These are phyloP conservation scores for Delphinella strobiligena DNA, from an alignment of 2,329 filamentous ascomycete genomes.

Conservation along the genomic window DNA sequence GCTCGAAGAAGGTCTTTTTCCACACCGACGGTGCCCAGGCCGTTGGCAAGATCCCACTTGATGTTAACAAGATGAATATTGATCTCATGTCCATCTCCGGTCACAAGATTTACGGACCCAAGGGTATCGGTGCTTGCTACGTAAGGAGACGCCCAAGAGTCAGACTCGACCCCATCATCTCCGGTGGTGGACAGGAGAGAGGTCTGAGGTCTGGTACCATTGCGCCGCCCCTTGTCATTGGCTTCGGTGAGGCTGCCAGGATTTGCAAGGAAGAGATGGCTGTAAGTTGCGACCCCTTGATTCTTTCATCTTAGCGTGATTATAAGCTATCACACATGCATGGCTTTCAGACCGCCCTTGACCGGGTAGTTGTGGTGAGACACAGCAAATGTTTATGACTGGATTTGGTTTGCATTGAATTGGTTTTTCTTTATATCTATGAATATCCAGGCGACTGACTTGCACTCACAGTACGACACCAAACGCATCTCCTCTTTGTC, in stretches of 20 bases:
- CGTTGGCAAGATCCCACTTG: conserved; percentile 93
- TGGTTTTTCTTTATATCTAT: conserved; percentile 15
- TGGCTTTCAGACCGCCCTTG: conserved; percentile 69
- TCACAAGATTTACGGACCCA: conserved; percentile 97
- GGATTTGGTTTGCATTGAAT: conserved; percentile 1
- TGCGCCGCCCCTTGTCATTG: conserved; percentile 76
- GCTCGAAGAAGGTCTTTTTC: conserved; percentile 90
- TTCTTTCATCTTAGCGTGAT: conserved; percentile 45
- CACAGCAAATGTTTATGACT: conserved; percentile 58
- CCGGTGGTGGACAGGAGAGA: conserved; percentile 89
- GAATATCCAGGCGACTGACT: conserved; percentile 12
- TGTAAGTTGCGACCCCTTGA: conserved; percentile 46
- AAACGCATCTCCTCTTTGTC: conserved; percentile 76
- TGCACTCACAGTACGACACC: conserved; percentile 62
- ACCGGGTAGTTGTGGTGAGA: conserved; percentile 39
- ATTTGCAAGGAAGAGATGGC: conserved; percentile 82
- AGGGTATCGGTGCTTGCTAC: conserved; percentile 93
- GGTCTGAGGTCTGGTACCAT: conserved; percentile 89
- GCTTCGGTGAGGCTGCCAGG: conserved; percentile 90
- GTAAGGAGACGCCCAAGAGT: conserved; percentile 86
- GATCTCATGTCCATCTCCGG: conserved; percentile 98
- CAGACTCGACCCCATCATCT: conserved; percentile 90
- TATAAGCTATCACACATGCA: conserved; percentile 74
- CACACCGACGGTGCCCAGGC: conserved; percentile 95
- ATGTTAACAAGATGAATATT: conserved; percentile 96